A percentile compares a stretch with the other conserved stretches of the same genome.
Evolutionary conservation across 2,329 filamentous ascomycete species (phyloP).

Genomic region (Phialocephala sp.): DNA sequence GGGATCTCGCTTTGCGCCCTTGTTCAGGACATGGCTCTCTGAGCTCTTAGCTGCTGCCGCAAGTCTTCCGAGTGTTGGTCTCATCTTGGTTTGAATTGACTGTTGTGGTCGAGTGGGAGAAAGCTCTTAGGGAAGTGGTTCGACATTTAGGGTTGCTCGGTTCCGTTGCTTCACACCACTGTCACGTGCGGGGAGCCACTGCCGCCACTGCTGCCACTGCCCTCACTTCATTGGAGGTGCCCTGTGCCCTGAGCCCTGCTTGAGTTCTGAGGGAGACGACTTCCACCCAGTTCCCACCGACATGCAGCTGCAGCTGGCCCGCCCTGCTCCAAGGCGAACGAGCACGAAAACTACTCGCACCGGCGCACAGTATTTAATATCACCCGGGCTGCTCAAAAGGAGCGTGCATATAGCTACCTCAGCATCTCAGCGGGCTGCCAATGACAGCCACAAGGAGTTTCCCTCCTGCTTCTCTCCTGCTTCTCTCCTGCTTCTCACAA

Average conservation of each 20-base stretch:
- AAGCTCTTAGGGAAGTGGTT: slow-evolving; percentile 13
- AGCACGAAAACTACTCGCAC: background rate
- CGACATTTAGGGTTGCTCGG: background rate
- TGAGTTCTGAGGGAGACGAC: background rate
- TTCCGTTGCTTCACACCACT: background rate
- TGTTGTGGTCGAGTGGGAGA: slow-evolving; percentile 9
- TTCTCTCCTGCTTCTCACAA: background rate
- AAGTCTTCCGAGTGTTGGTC: slow-evolving; percentile 31
- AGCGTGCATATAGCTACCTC: background rate
- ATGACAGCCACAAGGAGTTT: background rate
- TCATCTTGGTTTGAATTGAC: slow-evolving; percentile 21
- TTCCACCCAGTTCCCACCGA: background rate
- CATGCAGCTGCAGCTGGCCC: background rate
- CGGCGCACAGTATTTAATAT: background rate
- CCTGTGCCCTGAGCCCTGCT: background rate
- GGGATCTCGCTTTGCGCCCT: slow-evolving; percentile 71
- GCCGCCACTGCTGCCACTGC: no score
- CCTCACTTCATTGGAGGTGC: no score
- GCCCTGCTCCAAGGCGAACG: background rate
- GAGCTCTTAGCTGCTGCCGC: slow-evolving; percentile 51
- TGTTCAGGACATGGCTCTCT: slow-evolving; percentile 55
- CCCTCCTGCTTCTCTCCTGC: no score
- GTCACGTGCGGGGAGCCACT: background rate
- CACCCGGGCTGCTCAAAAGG: background rate
- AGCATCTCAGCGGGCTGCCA: background rate